Evolutionary conservation across 2,329 filamentous ascomycete genomes (phyloP).

Genomic region (Venturia asperata): DNA sequence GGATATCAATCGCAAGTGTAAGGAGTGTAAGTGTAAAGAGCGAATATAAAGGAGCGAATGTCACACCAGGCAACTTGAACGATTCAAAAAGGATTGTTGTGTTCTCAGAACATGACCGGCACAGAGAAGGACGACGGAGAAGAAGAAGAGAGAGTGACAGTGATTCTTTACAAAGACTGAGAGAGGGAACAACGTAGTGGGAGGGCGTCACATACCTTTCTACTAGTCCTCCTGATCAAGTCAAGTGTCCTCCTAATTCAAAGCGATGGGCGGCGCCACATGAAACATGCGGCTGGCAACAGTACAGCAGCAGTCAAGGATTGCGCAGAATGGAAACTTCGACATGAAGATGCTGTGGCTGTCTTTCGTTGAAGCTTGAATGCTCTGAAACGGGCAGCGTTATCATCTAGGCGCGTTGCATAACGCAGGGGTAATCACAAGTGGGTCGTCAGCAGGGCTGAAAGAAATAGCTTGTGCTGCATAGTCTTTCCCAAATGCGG

Average conservation of each 20-base stretch:
- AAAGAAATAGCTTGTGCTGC: too few relatives aligned
- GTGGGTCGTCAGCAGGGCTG: neutral
- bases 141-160: neutral
- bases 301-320: neutral
- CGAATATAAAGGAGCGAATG: neutral
- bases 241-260: neutral
- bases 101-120: constrained; percentile 11
- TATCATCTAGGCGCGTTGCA: neutral
- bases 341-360: neutral
- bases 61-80: neutral
- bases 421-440: neutral
- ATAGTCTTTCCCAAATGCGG: neutral
- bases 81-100: neutral
- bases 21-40: neutral
- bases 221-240: neutral
- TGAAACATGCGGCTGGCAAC: neutral
- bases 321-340: neutral
- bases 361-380: neutral
- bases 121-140: neutral
- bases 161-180: neutral
- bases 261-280: neutral
- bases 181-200: neutral
- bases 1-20: neutral
- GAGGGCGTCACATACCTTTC: neutral
- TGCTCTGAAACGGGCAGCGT: neutral